phyloP scores from a whole-genome alignment of 2,329 filamentous ascomycete species.

The Nemania sp. region DNA sequence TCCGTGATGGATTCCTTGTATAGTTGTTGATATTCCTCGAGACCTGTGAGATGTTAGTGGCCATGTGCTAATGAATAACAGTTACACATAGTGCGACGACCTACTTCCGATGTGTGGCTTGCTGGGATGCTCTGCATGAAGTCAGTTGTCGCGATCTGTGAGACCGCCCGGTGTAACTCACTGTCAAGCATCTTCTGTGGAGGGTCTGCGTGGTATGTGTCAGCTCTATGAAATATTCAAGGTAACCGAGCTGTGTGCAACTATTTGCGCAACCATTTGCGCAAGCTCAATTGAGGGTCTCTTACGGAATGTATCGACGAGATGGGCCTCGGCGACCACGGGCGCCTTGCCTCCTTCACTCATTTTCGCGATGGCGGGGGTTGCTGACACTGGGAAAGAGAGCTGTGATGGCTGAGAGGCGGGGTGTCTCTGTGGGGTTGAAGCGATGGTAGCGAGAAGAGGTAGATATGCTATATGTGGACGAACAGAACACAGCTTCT shows the following conservation, averaged over 20 bases:
- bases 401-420: no score
- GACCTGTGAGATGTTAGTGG: constrained; percentile 47
- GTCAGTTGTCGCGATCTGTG: constrained; percentile 31
- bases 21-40: constrained; percentile 68
- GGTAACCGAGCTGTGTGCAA: not conserved
- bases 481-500: not conserved
- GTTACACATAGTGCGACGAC: constrained; percentile 34
- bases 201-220: constrained; percentile 52
- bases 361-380: constrained; percentile 43
- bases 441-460: not conserved
- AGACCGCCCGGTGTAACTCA: constrained; percentile 45
- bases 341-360: constrained; percentile 53
- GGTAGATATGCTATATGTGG: not conserved
- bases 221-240: constrained; percentile 25
- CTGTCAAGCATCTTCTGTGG: constrained; percentile 69
- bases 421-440: constrained; percentile 22
- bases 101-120: constrained; percentile 69
- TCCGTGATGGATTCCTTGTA: constrained; percentile 87
- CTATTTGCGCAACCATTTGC: not conserved
- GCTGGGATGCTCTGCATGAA: constrained; percentile 64
- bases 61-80: not conserved
- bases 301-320: constrained; percentile 74
- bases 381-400: constrained; percentile 21
- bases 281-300: constrained; percentile 7
- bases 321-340: constrained; percentile 74